A percentile compares a stretch with the other conserved stretches of the same genome.
Conservation (phyloP, 768 basidiomycete species). For the Daedaleopsis nitida region DNA sequence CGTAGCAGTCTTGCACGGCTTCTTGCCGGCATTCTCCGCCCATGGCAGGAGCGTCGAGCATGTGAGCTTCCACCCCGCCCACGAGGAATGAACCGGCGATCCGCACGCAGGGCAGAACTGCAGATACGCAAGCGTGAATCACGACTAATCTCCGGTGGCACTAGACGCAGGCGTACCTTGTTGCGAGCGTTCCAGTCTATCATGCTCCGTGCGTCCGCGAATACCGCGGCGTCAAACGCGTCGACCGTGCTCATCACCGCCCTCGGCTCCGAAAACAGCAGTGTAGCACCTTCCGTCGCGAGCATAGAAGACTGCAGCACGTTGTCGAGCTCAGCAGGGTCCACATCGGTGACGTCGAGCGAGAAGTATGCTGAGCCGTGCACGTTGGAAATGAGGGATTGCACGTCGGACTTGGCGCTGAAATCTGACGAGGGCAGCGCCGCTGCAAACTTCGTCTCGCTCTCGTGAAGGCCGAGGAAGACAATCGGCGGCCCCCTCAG, state of each 20-base stretch:
- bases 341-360: conserved; percentile 65
- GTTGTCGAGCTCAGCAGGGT: conserved; percentile 44
- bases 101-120: conserved; percentile 93
- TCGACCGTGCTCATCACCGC: conserved; percentile 57
- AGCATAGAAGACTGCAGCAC: conserved; percentile 42
- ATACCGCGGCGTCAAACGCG: conserved; percentile 69
- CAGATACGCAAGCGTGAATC: not conserved
- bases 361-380: conserved; percentile 88
- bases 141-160: not conserved
- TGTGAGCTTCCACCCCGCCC: conserved; percentile 95
- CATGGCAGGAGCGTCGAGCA: conserved; percentile 80
- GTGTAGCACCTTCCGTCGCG: conserved; percentile 38
- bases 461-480: conserved; percentile 80
- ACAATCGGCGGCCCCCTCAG: conserved; percentile 63
- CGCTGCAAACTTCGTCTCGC: conserved; percentile 39
- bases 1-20: conserved; percentile 74
- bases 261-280: conserved; percentile 71
- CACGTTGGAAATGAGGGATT: conserved; percentile 56
- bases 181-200: conserved; percentile 94
- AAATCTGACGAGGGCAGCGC: conserved; percentile 72
- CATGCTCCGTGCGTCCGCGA: conserved; percentile 78
- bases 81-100: conserved; percentile 75
- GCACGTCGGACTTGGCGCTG: conserved; percentile 35
- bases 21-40: conserved; percentile 60
- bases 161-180: conserved; percentile 49